Evolutionary conservation across 148 eudicot genomes (phyloP).

Genomic region (Chenopodium suecicum): DNA sequence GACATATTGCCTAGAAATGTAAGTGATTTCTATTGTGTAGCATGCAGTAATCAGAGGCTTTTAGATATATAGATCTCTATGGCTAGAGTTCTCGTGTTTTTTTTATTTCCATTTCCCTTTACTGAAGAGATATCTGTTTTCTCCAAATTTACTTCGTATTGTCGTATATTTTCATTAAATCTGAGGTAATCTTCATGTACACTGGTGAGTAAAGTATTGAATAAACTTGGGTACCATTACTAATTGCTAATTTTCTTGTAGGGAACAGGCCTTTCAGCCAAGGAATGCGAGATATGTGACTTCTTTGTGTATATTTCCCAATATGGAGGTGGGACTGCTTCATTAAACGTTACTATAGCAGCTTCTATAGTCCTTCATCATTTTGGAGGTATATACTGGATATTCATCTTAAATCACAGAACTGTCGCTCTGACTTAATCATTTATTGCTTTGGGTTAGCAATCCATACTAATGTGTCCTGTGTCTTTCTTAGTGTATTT

Average conservation of each 20-base stretch:
- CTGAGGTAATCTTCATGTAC: background rate
- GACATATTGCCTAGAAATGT: background rate
- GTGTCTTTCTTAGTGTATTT: too few relatives aligned
- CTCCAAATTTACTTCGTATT: background rate
- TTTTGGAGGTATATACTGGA: conserved; percentile 59
- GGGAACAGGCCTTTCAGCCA: conserved; percentile 93
- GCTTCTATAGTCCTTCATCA: conserved; percentile 97
- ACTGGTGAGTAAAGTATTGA: background rate
- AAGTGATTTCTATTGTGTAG: background rate
- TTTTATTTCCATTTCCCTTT: background rate
- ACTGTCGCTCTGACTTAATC: background rate
- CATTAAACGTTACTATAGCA: conserved; percentile 89
- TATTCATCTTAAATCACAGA: background rate
- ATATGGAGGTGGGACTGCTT: conserved; percentile 98
- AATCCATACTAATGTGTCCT: background rate
- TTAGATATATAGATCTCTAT: background rate
- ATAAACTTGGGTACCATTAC: background rate
- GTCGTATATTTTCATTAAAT: background rate
- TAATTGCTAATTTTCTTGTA: conserved; percentile 27
- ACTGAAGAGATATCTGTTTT: background rate
- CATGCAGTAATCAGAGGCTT: background rate
- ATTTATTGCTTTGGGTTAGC: background rate
- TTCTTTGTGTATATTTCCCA: conserved; percentile 95
- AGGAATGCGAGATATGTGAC: conserved; percentile 90
- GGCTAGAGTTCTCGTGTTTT: background rate